A percentile compares a stretch with the other conserved stretches of the same genome.
These are phyloP conservation scores for Fusarium tupiense DNA, from an alignment of 2,329 filamentous ascomycete species.

Conservation along the genomic window DNA sequence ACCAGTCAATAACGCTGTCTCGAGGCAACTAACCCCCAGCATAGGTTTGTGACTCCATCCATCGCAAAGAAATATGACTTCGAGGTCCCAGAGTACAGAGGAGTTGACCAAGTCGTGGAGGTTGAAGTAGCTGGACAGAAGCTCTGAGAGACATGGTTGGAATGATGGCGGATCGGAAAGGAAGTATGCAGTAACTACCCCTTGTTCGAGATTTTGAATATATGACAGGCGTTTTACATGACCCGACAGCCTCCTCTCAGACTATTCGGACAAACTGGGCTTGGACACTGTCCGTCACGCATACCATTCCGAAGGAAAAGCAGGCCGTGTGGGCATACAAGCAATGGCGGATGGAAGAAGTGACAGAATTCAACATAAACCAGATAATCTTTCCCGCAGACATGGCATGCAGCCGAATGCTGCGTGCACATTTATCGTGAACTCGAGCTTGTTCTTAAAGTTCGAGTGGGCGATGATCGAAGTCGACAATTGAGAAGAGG, in stretches of 20 bases:
- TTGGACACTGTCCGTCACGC: conserved; percentile 65
- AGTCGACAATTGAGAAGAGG: conserved; percentile 22
- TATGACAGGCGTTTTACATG: conserved; percentile 54
- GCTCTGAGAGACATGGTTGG: conserved; percentile 53
- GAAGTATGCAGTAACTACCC: conserved; percentile 1
- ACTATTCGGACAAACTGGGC: conserved; percentile 68
- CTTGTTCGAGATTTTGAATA: conserved; percentile 13
- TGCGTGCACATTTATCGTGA: conserved; percentile 68
- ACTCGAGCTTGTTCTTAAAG: conserved; percentile 33
- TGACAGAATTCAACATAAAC: conserved; percentile 67
- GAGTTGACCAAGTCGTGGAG: conserved; percentile 90
- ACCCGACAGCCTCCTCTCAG: conserved; percentile 64
- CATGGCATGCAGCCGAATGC: conserved; percentile 66
- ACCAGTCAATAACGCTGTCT: conserved; percentile 13
- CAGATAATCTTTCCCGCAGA: conserved; percentile 68
- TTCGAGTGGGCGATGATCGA: conserved; percentile 21
- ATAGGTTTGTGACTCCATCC: conserved; percentile 79
- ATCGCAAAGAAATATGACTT: conserved; percentile 89
- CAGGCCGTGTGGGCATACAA: conserved; percentile 59
- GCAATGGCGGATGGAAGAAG: conserved; percentile 59
- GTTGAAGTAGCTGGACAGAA: conserved; percentile 63
- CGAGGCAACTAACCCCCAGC: conserved; percentile 23
- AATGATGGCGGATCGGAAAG: conserved; percentile 2
- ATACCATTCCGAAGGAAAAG: conserved; percentile 54
- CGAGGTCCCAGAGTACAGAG: conserved; percentile 83